Evolutionary conservation across 257 asterid genomes (phyloP), one percentile per base, ranked within the genome.

Genomic region (Osmanthus fragrans): DNA sequence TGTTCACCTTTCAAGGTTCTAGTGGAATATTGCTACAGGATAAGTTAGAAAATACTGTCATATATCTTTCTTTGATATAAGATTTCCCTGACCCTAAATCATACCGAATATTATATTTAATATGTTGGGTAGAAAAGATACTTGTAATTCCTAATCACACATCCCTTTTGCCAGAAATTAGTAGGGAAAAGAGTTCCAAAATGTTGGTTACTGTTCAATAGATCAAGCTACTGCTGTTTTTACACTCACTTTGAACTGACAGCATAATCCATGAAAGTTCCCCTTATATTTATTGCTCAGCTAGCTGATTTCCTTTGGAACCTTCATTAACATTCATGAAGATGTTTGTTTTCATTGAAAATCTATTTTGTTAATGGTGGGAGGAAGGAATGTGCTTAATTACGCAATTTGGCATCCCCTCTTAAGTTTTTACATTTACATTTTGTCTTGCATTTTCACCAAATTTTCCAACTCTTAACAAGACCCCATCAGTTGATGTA

Each of bases 1-100:
- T 70, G 47, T 71, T 54, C 54, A 39, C 71, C 60, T 75, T 64
- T 51, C 64, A 51, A 3, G 73, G 66, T 64, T 51, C 64, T 39
- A 9, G 73, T 10, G 4, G 32, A 34, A 34, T 19, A 70, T 23
- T 70, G 42, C 47, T 70, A 18, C 70, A 65, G 40, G 64, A 68
- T 82, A 54, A 73, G 69, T 27, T 18, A 10, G 25, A 69, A 77
- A 70, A 72, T 27, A 66, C 72, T 2, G 12, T 2, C 11, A 60
- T 12, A 16, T 23, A 23, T 37, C 66, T 25, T 71, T 42, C 32
- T 63, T 71, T 34, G 21, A 71, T 32, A 37, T 21, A 34, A 25
- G 70, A 8, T 66, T 51, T 18, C 32, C 58, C 54, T 32, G 29
- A 16, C 34, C 40, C 51, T 32, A 0, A 65, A 21, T 51, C n/a